These are phyloP conservation scores for Tricholoma flavovirens DNA, from an alignment of 768 basidiomycete species.

Conservation along the genomic window DNA sequence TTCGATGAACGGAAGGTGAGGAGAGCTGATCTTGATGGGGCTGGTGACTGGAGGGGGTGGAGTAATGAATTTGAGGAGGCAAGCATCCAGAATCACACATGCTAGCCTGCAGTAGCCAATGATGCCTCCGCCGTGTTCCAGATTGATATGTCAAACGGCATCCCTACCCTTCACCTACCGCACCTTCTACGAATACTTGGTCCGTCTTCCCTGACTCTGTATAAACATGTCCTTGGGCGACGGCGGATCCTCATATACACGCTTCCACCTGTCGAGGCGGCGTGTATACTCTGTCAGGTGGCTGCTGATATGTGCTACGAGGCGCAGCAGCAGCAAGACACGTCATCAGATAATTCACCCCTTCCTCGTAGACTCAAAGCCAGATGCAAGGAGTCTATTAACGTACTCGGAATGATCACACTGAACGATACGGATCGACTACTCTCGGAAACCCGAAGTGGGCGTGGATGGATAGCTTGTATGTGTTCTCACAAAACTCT, in stretches of 20 bases:
- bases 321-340: conserved; percentile 30
- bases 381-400: conserved; percentile 48
- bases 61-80: conserved; percentile 57
- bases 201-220: conserved; percentile 70
- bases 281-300: conserved; percentile 71
- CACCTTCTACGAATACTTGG: conserved; percentile 74
- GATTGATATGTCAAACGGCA: conserved; percentile 23
- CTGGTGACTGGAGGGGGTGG: conserved; percentile 66
- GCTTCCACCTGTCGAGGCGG: conserved; percentile 71
- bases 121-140: conserved; percentile 7
- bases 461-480: conserved; percentile 83
- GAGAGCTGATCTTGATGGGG: conserved; percentile 46
- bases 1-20: conserved; percentile 59
- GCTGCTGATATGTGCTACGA: conserved; percentile 49
- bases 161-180: conserved; percentile 67
- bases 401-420: conserved; percentile 76
- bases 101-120: conserved; percentile 1
- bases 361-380: conserved; percentile 22
- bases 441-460: conserved; percentile 46
- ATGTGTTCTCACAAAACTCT: conserved; percentile 18
- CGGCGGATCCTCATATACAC: conserved; percentile 77
- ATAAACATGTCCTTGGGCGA: conserved; percentile 73
- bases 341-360: conserved; percentile 5
- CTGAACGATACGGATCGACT: conserved; percentile 66
- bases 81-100: conserved; percentile 14